Conservation (phyloP, 2,329 filamentous ascomycete species). For the Aspergillus persii region DNA sequence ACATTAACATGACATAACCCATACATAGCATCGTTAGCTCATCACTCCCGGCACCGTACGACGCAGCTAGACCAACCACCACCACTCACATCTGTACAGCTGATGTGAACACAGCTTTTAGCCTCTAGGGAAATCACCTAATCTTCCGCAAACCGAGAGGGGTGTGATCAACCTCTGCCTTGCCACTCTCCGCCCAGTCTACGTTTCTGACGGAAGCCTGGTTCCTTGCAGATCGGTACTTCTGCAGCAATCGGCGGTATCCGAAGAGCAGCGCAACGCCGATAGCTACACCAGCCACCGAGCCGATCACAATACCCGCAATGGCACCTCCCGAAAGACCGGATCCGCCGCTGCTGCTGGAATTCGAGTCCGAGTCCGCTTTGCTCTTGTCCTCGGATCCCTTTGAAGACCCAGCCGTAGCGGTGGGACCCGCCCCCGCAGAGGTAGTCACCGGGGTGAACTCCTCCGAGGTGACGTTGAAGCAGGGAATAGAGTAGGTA, state of each 20-base stretch:
- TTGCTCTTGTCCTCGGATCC: slow-evolving; percentile 21
- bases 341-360: slow-evolving; percentile 6
- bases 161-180: slow-evolving; percentile 1
- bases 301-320: slow-evolving; percentile 42
- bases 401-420: slow-evolving; percentile 11
- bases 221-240: slow-evolving; percentile 11
- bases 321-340: slow-evolving; percentile 43
- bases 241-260: slow-evolving; percentile 13
- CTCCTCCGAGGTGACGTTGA: slow-evolving; percentile 43
- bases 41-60: too few species aligned
- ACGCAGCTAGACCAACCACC: too few species aligned
- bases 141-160: slow-evolving; percentile 7
- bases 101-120: too few species aligned
- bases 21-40: too few species aligned
- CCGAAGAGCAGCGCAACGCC: slow-evolving; percentile 18
- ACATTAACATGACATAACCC: too few species aligned
- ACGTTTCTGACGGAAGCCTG: slow-evolving; percentile 14
- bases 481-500: slow-evolving; percentile 44
- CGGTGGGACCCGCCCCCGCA: neutral
- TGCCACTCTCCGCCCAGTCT: slow-evolving; percentile 8
- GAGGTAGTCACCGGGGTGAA: slow-evolving; percentile 24
- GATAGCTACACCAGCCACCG: slow-evolving; percentile 20
- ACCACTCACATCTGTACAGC: too few species aligned
- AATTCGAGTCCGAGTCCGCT: slow-evolving; percentile 10
- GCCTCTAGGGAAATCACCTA: neutral